Evolutionary conservation across 768 basidiomycete species (phyloP).

Genomic region (Gymnopilus junonius): DNA sequence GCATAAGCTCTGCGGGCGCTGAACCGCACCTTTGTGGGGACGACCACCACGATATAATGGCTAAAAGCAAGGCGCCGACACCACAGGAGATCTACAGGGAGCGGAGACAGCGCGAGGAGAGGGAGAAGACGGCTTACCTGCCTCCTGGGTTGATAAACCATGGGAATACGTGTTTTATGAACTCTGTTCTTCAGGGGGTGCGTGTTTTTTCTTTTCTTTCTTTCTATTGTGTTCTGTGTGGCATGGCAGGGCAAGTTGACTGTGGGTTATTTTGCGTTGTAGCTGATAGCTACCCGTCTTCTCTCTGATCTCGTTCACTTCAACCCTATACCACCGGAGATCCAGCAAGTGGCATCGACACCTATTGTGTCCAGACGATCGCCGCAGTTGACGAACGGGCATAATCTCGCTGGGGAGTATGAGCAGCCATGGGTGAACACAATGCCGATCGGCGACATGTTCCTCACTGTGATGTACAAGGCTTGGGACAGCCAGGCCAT

Average conservation of each 20-base stretch:
- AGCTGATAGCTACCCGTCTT: constrained; percentile 72
- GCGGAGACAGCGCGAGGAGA: constrained; percentile 63
- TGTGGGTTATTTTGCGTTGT: neutral
- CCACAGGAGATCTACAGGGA: constrained; percentile 68
- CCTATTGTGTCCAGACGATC: constrained; percentile 55
- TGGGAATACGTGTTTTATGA: constrained; percentile 96
- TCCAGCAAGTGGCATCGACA: constrained; percentile 44
- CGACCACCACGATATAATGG: constrained; percentile 37
- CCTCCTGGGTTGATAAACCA: constrained; percentile 82
- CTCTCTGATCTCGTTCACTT: constrained; percentile 63
- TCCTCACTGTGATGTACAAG: constrained; percentile 59
- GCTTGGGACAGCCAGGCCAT: constrained; percentile 68
- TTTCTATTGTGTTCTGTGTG: too few relatives aligned
- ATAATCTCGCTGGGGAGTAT: constrained; percentile 52
- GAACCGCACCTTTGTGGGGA: neutral
- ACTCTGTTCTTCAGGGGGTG: constrained; percentile 90
- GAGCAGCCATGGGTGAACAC: constrained; percentile 58
- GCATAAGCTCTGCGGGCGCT: neutral
- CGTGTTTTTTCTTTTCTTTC: constrained; percentile 33
- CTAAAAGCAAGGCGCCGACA: constrained; percentile 57
- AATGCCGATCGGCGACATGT: constrained; percentile 76
- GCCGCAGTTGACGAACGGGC: constrained; percentile 73
- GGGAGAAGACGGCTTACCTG: constrained; percentile 59
- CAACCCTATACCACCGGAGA: constrained; percentile 45
- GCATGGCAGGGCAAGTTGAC: neutral